Evolutionary conservation across 108 stramenopile genomes (phyloP), one percentile per base, ranked within the genome.

Genomic region (Thalassiosira profunda): DNA sequence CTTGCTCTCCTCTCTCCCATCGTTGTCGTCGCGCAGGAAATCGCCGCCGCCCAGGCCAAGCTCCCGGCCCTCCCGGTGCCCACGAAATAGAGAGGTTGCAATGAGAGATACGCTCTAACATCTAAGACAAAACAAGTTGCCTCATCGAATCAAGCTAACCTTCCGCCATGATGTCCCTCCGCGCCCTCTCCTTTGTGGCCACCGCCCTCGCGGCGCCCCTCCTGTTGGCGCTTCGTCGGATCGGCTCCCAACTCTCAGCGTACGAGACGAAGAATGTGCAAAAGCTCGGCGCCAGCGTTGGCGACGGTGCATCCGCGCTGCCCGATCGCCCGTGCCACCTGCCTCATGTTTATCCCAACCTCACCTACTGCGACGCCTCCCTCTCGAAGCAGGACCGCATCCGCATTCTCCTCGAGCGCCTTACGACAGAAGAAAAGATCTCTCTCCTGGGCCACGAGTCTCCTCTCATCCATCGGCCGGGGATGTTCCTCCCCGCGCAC

Each of bases 401-500:
- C 33, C 30, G 55, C 4, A 70, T 66, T 55, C 75, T 80, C 43
- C 68, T 80, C 21, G 8, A 42, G 12, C 53, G 65, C 10, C 41
- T 84, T 37, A 57, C 43, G 17, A 41, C 18, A 5, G 28, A 67
- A 29, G 67, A 67, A 15, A 67, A 85, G 48, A 70, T 86, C 34
- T 58, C 47, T 26, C 52, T 80, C 64, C 52, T 87, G 57, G 77
- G 72, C 3, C 40, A 81, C 38, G 35, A 72, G 9, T 67, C 77
- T 5, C 36, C 71, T 25, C 42, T 49, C 35, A 60, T 60, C 41
- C 57, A 40, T 20, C 71, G 58, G 29, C 48, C 51, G 17, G 40
- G 53, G 17, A 33, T 87, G 12, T 33, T 47, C 14, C 61, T 80
- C 21, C 77, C 78, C 17, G 43, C 46, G 9, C 85, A 84, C 60